Evolutionary conservation across 2,329 filamentous ascomycete species (phyloP), one percentile per base, ranked within the genome.

Genomic region (Alternaria atra): DNA sequence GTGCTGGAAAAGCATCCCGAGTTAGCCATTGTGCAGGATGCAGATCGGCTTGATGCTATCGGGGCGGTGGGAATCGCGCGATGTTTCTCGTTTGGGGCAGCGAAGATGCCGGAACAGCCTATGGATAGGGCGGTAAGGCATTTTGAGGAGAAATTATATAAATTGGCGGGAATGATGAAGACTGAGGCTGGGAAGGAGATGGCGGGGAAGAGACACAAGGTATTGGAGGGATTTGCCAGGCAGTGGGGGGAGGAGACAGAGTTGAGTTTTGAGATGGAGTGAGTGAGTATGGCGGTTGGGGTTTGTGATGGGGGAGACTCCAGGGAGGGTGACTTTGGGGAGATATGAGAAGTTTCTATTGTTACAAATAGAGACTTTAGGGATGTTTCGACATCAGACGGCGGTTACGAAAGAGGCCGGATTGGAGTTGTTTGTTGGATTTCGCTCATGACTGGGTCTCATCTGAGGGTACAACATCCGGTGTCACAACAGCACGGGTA

Each of bases 21-120:
- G 77, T 82, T 95, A 34, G 93, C 88, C 0, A 87, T 97, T 48
- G 93, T 97, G 32, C 94, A 97, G 80, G 94, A 97, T 78, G 94
- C 94, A 4, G 94, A 97, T 81, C 85, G 94, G 6, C 83, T 98
- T n/a, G 94, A 98, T 80, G 91, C 93, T 4, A 89, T 97, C 51
- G 94, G 94, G 1, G 92, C 91, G 0, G 87, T 97, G 30, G 94
- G 94, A 0, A 89, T 97, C 58, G 94, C 87, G 2, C 83, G 94
- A 43, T 87, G 87, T 40, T 94, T 95, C 76, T 89, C 90, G 0
- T 97, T 89, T 76, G 88, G 90, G 0, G 93, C 90, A 0, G 76
- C 74, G 7, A 78, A 73, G 54, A 65, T 67, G 30, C 65, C 66
- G 0, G 70, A 64, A 1, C 51, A 68, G 52, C 64, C 71, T 1